Percentiles rank a stretch among this genome's conserved stretches.
Evolutionary conservation across 2,329 filamentous ascomycete species (phyloP).

Genomic region (Fusarium nodosum): DNA sequence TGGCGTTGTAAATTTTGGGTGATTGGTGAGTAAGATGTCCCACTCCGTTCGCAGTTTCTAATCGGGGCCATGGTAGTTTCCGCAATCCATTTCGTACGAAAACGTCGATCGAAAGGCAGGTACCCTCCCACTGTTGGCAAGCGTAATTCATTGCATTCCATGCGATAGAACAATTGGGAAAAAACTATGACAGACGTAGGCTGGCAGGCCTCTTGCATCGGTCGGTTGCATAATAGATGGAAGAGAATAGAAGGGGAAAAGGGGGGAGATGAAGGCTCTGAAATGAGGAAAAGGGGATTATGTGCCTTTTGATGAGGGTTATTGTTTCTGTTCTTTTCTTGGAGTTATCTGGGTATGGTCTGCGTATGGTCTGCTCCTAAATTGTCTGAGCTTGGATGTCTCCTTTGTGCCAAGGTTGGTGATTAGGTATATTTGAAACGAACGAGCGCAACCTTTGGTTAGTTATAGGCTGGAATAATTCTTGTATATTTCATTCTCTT

Average conservation of each 20-base stretch:
- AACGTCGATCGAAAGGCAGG: conserved; percentile 14
- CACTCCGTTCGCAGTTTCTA: background rate
- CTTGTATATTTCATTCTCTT: conserved; percentile 6
- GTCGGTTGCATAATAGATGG: conserved; percentile 8
- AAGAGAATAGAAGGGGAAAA: conserved; percentile 13
- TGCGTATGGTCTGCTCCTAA: conserved; percentile 2
- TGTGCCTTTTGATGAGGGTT: background rate
- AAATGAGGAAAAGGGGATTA: conserved; percentile 1
- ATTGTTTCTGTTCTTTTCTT: conserved; percentile 5
- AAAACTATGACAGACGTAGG: background rate
- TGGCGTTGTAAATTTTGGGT: background rate
- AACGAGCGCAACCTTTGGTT: background rate
- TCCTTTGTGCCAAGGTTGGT: conserved; percentile 7
- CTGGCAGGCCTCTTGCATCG: conserved; percentile 14
- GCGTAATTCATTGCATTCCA: background rate
- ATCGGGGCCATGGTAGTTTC: background rate
- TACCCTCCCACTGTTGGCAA: conserved; percentile 8
- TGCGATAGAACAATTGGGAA: background rate
- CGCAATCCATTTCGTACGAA: background rate
- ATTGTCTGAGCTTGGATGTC: conserved; percentile 15
- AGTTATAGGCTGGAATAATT: background rate
- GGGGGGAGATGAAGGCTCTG: background rate
- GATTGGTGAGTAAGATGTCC: background rate
- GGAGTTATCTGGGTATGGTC: background rate
- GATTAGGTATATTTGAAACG: conserved; percentile 21